Evolutionary conservation across 1,139 yeast species (phyloP).

Genomic region (Yamadazyma mexicana): DNA sequence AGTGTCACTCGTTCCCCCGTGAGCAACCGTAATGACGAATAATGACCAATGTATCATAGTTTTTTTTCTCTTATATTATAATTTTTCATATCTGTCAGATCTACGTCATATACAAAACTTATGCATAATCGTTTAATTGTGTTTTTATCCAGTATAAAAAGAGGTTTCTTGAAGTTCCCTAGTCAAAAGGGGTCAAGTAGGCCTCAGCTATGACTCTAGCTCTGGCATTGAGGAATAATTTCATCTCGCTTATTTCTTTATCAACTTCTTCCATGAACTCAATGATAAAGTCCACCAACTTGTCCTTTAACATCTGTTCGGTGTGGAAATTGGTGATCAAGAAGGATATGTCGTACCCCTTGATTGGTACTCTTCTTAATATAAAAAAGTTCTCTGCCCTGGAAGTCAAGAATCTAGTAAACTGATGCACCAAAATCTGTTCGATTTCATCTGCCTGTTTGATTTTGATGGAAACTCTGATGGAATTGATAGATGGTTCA

Average conservation of each 20-base stretch:
- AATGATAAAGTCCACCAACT: constrained; percentile 91
- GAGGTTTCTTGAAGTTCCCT: too few species aligned
- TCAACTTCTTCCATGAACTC: constrained; percentile 99
- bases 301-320: constrained; percentile 92
- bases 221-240: constrained; percentile 91
- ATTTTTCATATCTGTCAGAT: too few species aligned
- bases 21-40: constrained; percentile 9
- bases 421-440: constrained; percentile 88
- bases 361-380: constrained; percentile 85
- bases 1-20: constrained; percentile 11
- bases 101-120: neutral
- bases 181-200: constrained; percentile 75
- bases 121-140: constrained; percentile 4
- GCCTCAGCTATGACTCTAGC: constrained; percentile 98
- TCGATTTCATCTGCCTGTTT: constrained; percentile 98
- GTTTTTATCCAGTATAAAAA: constrained; percentile 6
- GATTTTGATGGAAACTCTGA: constrained; percentile 84
- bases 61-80: neutral
- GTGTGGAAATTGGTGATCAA: constrained; percentile 92
- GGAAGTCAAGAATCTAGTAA: constrained; percentile 88
- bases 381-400: constrained; percentile 95
- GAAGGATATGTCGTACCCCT: constrained; percentile 91
- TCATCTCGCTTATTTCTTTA: constrained; percentile 98
- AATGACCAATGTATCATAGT: constrained; percentile 4
- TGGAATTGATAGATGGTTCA: constrained; percentile 91